phyloP scores from a whole-genome alignment of 2,329 filamentous ascomycete species.

The Colletotrichum camelliae region DNA sequence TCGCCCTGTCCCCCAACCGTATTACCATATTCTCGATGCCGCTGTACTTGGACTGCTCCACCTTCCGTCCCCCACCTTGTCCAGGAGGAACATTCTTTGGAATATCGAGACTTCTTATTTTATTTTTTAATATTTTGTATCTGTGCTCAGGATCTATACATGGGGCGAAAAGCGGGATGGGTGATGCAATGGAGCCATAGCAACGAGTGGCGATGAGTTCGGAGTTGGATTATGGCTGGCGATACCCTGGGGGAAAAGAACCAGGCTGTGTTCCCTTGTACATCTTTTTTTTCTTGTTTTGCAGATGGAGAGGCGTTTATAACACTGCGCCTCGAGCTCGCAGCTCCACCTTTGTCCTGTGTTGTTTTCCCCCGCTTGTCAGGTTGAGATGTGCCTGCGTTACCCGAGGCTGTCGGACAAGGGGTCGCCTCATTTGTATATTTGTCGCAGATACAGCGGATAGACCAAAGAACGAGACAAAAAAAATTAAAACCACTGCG shows the following conservation, averaged over 20 bases:
- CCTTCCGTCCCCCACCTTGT: not conserved
- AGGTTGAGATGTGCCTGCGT: constrained; percentile 10
- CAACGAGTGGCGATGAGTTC: not conserved
- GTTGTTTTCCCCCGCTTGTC: not conserved
- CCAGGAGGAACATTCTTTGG: not conserved
- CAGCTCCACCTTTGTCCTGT: not conserved
- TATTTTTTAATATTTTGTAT: constrained; percentile 21
- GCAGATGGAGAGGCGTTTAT: not conserved
- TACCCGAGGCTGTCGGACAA: not conserved
- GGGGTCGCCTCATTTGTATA: constrained; percentile 7
- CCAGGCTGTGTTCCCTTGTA: constrained; percentile 11
- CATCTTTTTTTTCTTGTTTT: not conserved
- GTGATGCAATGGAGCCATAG: not conserved
- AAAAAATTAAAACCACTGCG: constrained; percentile 10
- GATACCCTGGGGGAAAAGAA: constrained; percentile 10
- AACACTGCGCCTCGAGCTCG: not conserved
- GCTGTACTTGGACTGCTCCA: not conserved
- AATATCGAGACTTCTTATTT: not conserved
- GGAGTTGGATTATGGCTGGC: constrained; percentile 14
- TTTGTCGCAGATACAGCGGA: constrained; percentile 11
- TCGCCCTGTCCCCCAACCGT: not conserved
- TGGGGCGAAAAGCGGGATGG: not conserved
- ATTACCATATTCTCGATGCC: not conserved
- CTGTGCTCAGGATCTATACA: constrained; percentile 13
- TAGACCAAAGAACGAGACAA: constrained; percentile 12